Conservation (phyloP, 2,329 filamentous ascomycete genomes). For the Zymoseptoria passerinii region DNA sequence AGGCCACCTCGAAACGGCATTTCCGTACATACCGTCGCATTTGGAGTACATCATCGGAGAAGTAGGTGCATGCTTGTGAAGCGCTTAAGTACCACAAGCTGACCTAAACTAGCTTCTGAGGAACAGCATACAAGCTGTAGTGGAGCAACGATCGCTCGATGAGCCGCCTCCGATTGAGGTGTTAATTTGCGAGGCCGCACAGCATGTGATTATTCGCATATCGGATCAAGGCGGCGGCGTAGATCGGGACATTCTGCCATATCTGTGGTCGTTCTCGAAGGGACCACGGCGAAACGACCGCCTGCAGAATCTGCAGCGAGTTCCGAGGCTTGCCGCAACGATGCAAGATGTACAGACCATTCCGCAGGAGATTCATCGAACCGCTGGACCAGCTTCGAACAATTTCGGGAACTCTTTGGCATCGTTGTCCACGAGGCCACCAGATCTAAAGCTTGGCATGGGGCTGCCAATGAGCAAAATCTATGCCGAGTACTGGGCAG, state of each 20-base stretch:
- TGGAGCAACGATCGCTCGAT: constrained; percentile 54
- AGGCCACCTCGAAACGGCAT: constrained; percentile 81
- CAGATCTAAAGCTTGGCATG: constrained; percentile 82
- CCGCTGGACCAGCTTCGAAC: constrained; percentile 17
- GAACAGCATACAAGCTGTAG: constrained; percentile 87
- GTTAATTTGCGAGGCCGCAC: constrained; percentile 83
- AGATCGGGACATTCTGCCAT: constrained; percentile 71
- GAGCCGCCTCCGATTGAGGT: constrained; percentile 78
- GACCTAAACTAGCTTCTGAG: constrained; percentile 53
- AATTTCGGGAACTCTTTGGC: constrained; percentile 60
- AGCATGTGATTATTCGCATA: constrained; percentile 93
- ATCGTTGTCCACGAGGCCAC: constrained; percentile 71
- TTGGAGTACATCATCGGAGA: constrained; percentile 97
- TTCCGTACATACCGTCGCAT: constrained; percentile 93
- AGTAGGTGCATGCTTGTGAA: not conserved
- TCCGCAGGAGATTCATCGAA: constrained; percentile 16
- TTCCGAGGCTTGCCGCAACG: constrained; percentile 87
- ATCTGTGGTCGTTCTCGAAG: constrained; percentile 96
- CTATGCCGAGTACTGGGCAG: constrained; percentile 97
- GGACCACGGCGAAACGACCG: constrained; percentile 70
- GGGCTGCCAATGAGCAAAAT: constrained; percentile 87
- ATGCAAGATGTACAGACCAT: constrained; percentile 55
- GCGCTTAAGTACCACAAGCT: not conserved
- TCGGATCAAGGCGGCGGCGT: constrained; percentile 94
- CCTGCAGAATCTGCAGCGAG: constrained; percentile 74